Base-by-base conservation (phyloP, 148 eudicot species). In the Chenopodium berlandieri region DNA sequence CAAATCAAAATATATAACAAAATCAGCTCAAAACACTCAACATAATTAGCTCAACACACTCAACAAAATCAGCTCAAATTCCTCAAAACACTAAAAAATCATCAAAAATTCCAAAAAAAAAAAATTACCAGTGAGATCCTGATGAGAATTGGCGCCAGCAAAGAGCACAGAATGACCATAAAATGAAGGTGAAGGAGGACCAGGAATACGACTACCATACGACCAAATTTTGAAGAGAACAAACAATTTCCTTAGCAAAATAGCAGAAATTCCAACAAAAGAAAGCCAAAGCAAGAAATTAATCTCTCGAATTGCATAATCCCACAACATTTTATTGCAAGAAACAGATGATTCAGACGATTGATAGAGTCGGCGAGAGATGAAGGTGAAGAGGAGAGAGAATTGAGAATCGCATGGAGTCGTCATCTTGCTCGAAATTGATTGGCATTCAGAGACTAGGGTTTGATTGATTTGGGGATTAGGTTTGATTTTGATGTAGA, bases 231-330 rank as follows among this genome's bases (percentile, higher is more conserved):
- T 71, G 76, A 91, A 78, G 16, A 89, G n/a, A 69, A 65, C 30
- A 9, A 71, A n/a, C 27, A 91, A 73, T 56, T 88, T 85, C 0
- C 80, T 70, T 54, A 89, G 47, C 80, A 88, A 82, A 75, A 87
- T 66, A 19, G 70, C 78, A 5, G 91, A 89, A 78, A 88, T 19
- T 64, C 83, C 79, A 47, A 89, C 72, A 78, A 91, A 86, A 52
- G 81, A 79, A 12, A 91, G 4, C 93, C 93, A 91, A 52, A 91
- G 86, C 66, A 89, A 79, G 62, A 84, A 79, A 73, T 91, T 91
- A 78, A 91, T 73, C 84, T 88, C 88, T n/a, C 87, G 77, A 69
- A 78, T 46, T 22, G 82, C 89, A 72, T 87, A 89, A 25, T 89
- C 91, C 27, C 72, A 72, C 65, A 88, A 31, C 69, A 84, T 67